phyloP scores from a whole-genome alignment of 371 early-diverging fungal species.

The Mycotypha africana region DNA sequence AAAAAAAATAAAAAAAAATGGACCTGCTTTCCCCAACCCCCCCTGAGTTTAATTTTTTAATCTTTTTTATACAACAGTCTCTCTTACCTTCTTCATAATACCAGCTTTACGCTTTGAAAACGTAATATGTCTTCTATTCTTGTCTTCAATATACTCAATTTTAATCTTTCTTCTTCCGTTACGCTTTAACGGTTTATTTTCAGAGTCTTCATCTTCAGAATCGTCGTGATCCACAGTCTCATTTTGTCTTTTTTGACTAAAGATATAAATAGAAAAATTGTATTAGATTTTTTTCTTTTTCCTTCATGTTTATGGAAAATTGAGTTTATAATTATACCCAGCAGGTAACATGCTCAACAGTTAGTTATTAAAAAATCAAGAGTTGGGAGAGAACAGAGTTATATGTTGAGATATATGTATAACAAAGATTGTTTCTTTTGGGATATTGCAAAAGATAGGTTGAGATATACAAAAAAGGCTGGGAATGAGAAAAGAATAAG shows the following conservation, averaged over 20 bases:
- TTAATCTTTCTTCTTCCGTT: slow-evolving; percentile 92
- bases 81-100: slow-evolving; percentile 95
- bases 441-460: too few relatives aligned
- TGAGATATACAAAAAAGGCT: too few relatives aligned
- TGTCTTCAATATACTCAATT: slow-evolving; percentile 96
- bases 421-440: too few relatives aligned
- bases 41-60: too few relatives aligned
- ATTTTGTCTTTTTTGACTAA: slow-evolving; percentile 13
- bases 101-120: slow-evolving; percentile 99
- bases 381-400: too few relatives aligned
- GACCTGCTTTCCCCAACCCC: too few relatives aligned
- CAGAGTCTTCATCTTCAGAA: slow-evolving; percentile 43
- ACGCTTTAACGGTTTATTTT: slow-evolving; percentile 56
- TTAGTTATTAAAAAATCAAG: too few relatives aligned
- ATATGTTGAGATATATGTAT: too few relatives aligned
- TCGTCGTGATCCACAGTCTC: slow-evolving; percentile 32
- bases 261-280: not conserved
- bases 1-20: too few relatives aligned
- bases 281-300: not conserved
- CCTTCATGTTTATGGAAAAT: too few relatives aligned
- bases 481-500: too few relatives aligned
- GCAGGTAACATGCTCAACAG: slow-evolving; percentile 10
- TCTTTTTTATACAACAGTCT: too few relatives aligned
- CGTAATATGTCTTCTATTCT: slow-evolving; percentile 93
- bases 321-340: slow-evolving; percentile 5